phyloP scores from a whole-genome alignment of 345 rosid species.

The Mallotus nudiflorus region DNA sequence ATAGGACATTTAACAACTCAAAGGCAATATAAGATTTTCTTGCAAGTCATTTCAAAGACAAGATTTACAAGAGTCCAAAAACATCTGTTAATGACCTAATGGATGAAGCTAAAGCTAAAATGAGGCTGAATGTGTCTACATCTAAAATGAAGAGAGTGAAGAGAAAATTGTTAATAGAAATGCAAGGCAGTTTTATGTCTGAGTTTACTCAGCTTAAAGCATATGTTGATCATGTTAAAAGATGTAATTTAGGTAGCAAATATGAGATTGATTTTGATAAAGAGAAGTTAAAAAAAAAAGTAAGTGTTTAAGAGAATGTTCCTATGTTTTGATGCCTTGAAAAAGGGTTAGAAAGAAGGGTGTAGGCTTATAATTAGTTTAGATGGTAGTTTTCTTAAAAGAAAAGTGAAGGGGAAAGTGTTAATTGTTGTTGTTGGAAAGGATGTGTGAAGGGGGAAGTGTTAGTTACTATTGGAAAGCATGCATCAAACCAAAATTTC shows the following conservation, averaged over 20 bases:
- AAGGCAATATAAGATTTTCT: too few relatives aligned
- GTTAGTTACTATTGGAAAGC: not conserved
- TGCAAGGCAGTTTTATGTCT: not conserved
- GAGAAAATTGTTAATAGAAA: not conserved
- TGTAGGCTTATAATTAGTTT: conserved; percentile 13
- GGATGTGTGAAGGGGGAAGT: too few relatives aligned
- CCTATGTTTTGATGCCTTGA: conserved; percentile 12
- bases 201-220: not conserved
- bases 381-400: conserved; percentile 15
- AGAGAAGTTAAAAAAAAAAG: too few relatives aligned
- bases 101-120: too few relatives aligned
- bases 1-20: too few relatives aligned
- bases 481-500: not conserved
- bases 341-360: conserved; percentile 1
- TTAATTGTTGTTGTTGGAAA: conserved; percentile 1
- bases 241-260: not conserved
- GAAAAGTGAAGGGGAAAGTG: not conserved
- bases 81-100: too few relatives aligned
- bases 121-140: not conserved
- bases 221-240: not conserved
- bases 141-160: not conserved
- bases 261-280: not conserved
- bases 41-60: too few relatives aligned
- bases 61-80: too few relatives aligned
- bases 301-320: not conserved